phyloP scores from a whole-genome alignment of 768 basidiomycete genomes.

The Pleurotus ostreatus region DNA sequence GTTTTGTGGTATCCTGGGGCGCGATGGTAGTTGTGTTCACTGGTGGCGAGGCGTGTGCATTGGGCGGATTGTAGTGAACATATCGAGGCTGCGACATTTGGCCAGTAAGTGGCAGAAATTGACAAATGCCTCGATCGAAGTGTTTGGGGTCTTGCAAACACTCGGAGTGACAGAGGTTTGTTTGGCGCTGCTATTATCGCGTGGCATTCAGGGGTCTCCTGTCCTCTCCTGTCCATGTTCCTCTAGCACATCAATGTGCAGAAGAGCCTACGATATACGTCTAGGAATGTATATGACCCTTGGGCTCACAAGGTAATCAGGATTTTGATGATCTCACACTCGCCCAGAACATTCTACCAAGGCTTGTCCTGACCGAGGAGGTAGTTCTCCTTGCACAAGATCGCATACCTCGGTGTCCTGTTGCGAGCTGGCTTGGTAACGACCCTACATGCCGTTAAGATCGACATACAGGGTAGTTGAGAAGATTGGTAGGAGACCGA shows the following conservation, averaged over 20 bases:
- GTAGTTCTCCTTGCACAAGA: background rate
- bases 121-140: conserved; percentile 27
- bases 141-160: conserved; percentile 33
- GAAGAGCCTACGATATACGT: too few species aligned
- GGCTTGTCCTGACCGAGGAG: background rate
- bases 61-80: conserved; percentile 32
- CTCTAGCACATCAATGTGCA: too few species aligned
- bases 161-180: conserved; percentile 15
- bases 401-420: background rate
- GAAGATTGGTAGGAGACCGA: background rate
- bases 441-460: background rate
- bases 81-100: conserved; percentile 44
- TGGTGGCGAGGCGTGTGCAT: conserved; percentile 16
- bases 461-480: background rate
- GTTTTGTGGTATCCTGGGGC: conserved; percentile 25
- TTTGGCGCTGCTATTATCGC: conserved; percentile 14
- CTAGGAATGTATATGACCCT: too few species aligned
- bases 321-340: background rate
- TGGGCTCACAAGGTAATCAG: too few species aligned
- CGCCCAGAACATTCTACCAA: background rate
- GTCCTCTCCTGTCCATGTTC: background rate
- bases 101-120: conserved; percentile 17
- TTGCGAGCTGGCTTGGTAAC: background rate
- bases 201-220: background rate
- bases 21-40: conserved; percentile 17